These are phyloP conservation scores for Crataegus laevigata DNA, from an alignment of 306 rosid species.

Conservation along the genomic window DNA sequence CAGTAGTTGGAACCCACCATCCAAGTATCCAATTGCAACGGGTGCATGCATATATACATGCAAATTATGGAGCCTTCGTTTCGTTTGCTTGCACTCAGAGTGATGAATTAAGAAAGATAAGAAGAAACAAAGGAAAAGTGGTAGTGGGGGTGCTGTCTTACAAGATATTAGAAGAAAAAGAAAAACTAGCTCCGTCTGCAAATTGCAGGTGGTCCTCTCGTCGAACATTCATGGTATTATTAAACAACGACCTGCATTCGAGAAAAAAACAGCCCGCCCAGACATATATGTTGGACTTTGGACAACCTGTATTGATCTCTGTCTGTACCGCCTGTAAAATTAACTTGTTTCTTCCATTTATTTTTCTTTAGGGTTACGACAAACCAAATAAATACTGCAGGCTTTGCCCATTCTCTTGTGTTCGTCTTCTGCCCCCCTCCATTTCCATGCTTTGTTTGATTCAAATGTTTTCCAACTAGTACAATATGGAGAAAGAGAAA, in stretches of 20 bases:
- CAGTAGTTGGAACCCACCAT: neutral
- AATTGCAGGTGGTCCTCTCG: conserved; percentile 20
- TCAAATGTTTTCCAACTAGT: neutral
- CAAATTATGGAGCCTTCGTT: neutral
- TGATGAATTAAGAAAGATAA: neutral
- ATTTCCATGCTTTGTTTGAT: neutral
- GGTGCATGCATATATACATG: neutral
- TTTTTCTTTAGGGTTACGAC: neutral
- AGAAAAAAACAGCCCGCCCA: neutral
- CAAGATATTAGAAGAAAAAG: neutral
- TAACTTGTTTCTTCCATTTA: neutral
- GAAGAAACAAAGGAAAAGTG: conserved; percentile 11
- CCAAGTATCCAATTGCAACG: neutral
- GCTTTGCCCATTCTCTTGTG: conserved; percentile 15
- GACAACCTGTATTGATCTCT: too few species aligned
- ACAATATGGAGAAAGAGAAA: too few species aligned
- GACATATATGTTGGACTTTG: too few species aligned
- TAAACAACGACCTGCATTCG: conserved; percentile 5
- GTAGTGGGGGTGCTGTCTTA: neutral
- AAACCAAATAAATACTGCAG: neutral
- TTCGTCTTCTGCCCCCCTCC: neutral
- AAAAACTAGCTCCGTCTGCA: neutral
- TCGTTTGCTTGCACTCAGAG: neutral
- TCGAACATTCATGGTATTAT: conserved; percentile 23
- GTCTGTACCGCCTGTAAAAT: neutral